These are phyloP conservation scores for Verticillium nubilum DNA, from an alignment of 2,329 filamentous ascomycete species.

Conservation along the genomic window DNA sequence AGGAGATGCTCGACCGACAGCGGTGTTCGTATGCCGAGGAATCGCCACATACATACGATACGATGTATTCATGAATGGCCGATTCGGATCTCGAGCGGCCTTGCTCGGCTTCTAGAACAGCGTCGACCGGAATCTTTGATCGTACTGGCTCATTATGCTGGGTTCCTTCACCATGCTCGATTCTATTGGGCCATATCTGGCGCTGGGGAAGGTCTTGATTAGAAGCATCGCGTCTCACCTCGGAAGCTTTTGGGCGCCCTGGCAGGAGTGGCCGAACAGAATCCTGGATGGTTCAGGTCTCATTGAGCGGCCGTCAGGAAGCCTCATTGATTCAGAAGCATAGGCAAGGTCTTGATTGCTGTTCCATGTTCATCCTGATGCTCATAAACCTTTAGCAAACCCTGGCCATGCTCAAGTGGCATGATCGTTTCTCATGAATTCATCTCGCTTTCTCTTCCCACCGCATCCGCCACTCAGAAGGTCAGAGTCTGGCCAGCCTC, in stretches of 20 bases:
- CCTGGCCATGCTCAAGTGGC: background rate
- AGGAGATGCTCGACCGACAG: background rate
- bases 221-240: background rate
- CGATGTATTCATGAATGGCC: background rate
- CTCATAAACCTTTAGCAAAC: too few relatives aligned
- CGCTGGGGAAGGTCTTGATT: background rate
- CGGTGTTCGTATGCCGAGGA: background rate
- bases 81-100: background rate
- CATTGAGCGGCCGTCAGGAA: background rate
- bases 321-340: background rate
- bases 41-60: background rate
- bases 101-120: background rate
- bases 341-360: too few relatives aligned
- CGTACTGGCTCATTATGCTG: background rate
- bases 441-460: background rate
- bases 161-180: background rate
- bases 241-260: background rate
- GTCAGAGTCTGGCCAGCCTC: constrained; percentile 27
- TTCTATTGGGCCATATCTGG: background rate
- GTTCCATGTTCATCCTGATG: too few relatives aligned
- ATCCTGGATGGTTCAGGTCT: background rate
- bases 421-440: background rate
- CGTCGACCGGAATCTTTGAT: background rate
- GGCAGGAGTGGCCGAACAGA: background rate
- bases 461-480: background rate